Conservation (phyloP, 352 stramenopile species). For the Halophytophthora polymorphica region DNA sequence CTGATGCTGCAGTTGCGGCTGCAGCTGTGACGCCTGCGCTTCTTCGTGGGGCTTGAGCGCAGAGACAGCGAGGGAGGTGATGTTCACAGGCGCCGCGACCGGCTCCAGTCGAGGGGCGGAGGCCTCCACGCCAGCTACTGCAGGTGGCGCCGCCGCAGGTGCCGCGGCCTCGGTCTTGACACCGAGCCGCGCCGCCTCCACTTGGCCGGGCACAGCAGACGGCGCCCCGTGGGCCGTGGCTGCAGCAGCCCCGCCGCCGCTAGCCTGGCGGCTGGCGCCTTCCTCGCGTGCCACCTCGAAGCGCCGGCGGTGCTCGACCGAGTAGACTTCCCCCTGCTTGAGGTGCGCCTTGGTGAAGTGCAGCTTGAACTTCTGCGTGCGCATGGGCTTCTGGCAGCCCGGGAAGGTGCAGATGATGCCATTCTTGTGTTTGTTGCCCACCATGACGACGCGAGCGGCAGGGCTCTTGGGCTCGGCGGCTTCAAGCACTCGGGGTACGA, state of each 20-base stretch:
- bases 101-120: background rate
- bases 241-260: background rate
- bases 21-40: slow-evolving; percentile 1
- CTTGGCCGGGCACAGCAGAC: too few relatives aligned
- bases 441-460: slow-evolving; percentile 30
- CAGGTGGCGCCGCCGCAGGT: background rate
- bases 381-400: slow-evolving; percentile 80
- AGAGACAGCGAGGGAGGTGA: too few relatives aligned
- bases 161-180: too few relatives aligned
- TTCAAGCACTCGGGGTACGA: slow-evolving; percentile 5
- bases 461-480: background rate
- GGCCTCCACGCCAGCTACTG: background rate
- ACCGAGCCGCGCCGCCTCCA: too few relatives aligned
- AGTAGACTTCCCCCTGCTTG: slow-evolving; percentile 75
- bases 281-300: slow-evolving; percentile 78
- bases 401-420: slow-evolving; percentile 82
- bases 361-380: slow-evolving; percentile 86
- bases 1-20: background rate
- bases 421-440: slow-evolving; percentile 89
- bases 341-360: slow-evolving; percentile 80
- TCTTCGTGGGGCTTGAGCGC: background rate
- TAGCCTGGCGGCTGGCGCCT: slow-evolving; percentile 19
- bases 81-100: background rate
- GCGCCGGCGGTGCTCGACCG: slow-evolving; percentile 66
- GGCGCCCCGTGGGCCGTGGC: too few relatives aligned